Conservation (phyloP, 2,329 filamentous ascomycete genomes). For the Alternaria arbusti region DNA sequence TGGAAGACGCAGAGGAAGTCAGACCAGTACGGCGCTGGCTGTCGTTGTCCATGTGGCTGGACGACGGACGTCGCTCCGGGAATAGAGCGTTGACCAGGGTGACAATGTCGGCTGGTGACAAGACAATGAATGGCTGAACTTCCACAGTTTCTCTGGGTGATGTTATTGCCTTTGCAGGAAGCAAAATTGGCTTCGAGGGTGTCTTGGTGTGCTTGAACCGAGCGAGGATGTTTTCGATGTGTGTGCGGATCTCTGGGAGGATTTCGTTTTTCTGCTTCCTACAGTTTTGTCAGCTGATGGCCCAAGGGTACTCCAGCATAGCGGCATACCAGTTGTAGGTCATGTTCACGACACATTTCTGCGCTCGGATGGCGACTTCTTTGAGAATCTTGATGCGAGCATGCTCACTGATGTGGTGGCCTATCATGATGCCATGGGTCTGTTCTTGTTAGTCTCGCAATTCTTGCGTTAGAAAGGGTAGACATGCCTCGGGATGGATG, state of each 20-base stretch:
- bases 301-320: background rate
- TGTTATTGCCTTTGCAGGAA: slow-evolving; percentile 74
- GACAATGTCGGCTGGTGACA: slow-evolving; percentile 79
- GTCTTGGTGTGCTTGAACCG: slow-evolving; percentile 60
- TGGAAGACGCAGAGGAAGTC: slow-evolving; percentile 56
- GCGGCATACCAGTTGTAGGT: slow-evolving; percentile 68
- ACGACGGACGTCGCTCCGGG: slow-evolving; percentile 72
- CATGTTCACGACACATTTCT: slow-evolving; percentile 80
- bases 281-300: slow-evolving; percentile 28
- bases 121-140: slow-evolving; percentile 78
- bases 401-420: slow-evolving; percentile 91
- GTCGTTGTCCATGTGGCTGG: slow-evolving; percentile 55
- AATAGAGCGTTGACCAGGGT: slow-evolving; percentile 85
- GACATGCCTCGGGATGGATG: slow-evolving; percentile 80
- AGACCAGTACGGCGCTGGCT: slow-evolving; percentile 55
- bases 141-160: slow-evolving; percentile 77
- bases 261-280: slow-evolving; percentile 65
- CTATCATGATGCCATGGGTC: slow-evolving; percentile 72
- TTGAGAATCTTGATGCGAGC: slow-evolving; percentile 76
- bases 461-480: slow-evolving; percentile 6
- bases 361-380: slow-evolving; percentile 80
- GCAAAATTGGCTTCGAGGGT: slow-evolving; percentile 63
- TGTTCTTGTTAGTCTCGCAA: slow-evolving; percentile 48
- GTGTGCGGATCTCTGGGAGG: slow-evolving; percentile 66
- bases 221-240: slow-evolving; percentile 74